Base-by-base conservation (phyloP, 164 flowering plant species). In the Aristolochia californica region DNA sequence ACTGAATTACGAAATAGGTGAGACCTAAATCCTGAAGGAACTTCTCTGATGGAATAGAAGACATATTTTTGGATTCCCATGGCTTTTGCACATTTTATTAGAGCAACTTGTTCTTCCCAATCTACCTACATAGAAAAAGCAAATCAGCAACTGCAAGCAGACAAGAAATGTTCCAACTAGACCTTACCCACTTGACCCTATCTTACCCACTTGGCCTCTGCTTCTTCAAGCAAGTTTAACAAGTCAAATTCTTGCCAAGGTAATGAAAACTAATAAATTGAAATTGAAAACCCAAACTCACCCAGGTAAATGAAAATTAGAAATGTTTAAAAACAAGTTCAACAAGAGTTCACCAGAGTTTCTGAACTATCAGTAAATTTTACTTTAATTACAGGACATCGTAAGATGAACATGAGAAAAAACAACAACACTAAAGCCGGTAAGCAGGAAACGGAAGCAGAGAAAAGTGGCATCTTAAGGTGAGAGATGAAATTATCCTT, bases 71-170 rank as follows among this genome's bases (percentile, higher is more conserved):
- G 99, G 28, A 93, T 85, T 45, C 99, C 99, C 99, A 93, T 89
- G 62, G 97, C 97, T 73, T 89, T 89, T 61, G 99, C 99, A 77
- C 96, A 89, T 72, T 93, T 97, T 79, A 93, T 84, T 8, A 93
- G 86, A 64, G 99, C 97, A 80, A 93, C 95, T 72, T 93, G 85
- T 58, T 97, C 99, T 87, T 93, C 97, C 99, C 99, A 93, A 63
- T 93, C 99, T 80, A 93, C 99, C 99, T 89, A 87, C 75, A 80
- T 60, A 71, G 75, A 80, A 40, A 58, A 64, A 60, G 18, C 4
- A 57, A 70, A 66, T 58, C 64, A 60, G 16, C 4, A 59, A 70
- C 66, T 57, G 70, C n/a, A 71, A 57, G 47, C 58, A 58, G 24
- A 34, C 40, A 34, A 2, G 40, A n/a, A n/a, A n/a, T n/a, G n/a